phyloP scores from a whole-genome alignment of 192 early-diverging fungal species.

The Umbelopsis ramanniana region DNA sequence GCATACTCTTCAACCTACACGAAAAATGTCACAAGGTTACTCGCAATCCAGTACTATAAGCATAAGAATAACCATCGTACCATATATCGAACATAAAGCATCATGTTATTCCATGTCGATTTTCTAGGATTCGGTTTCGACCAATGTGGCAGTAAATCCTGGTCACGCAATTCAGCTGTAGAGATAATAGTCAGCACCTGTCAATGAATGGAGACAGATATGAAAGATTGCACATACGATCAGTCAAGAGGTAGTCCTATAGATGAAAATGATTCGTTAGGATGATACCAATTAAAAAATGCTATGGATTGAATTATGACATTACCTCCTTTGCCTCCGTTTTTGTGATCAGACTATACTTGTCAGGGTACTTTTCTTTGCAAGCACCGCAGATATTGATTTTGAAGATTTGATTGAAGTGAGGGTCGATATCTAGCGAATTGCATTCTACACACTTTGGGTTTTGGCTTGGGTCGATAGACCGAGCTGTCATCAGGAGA shows the following conservation, averaged over 20 bases:
- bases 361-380: conserved; percentile 75
- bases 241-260: conserved; percentile 93
- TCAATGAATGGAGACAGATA: neutral
- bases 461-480: conserved; percentile 54
- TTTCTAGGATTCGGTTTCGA: conserved; percentile 94
- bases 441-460: conserved; percentile 85
- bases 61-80: conserved; percentile 34
- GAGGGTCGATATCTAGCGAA: conserved; percentile 81
- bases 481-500: conserved; percentile 42
- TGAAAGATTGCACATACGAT: conserved; percentile 56
- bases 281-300: neutral
- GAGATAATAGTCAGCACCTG: neutral
- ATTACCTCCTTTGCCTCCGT: conserved; percentile 86
- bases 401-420: conserved; percentile 73
- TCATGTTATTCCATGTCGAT: conserved; percentile 96
- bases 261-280: neutral
- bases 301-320: neutral
- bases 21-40: neutral
- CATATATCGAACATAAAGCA: conserved; percentile 84
- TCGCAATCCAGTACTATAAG: neutral
- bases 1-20: conserved; percentile 88
- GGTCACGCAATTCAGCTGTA: conserved; percentile 81
- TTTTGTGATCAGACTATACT: conserved; percentile 94
- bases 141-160: conserved; percentile 78
- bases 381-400: conserved; percentile 79